These are phyloP conservation scores for Glycine tomentella DNA, from an alignment of 306 rosid genomes.

Conservation along the genomic window DNA sequence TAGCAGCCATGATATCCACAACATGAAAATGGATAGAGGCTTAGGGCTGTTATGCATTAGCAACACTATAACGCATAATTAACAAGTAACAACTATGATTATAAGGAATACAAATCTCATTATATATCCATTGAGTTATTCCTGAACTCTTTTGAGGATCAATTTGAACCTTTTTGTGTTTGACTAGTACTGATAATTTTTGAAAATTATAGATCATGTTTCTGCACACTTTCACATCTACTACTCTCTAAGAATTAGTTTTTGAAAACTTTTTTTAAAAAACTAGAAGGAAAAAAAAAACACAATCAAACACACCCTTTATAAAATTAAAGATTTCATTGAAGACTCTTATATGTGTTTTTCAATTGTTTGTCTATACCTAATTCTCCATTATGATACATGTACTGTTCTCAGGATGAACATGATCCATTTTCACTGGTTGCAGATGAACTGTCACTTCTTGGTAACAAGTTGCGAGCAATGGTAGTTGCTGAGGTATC, in stretches of 20 bases:
- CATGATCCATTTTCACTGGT: conserved; percentile 92
- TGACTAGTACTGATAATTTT: no score
- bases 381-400: conserved; percentile 30
- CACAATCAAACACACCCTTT: not conserved
- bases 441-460: conserved; percentile 82
- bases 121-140: conserved; percentile 10
- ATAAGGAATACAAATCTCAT: conserved; percentile 10
- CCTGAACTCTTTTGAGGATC: not conserved
- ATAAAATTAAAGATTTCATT: not conserved
- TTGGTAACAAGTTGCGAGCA: conserved; percentile 77
- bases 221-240: not conserved
- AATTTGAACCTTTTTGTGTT: conserved; percentile 11
- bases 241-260: not conserved
- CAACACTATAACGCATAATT: not conserved
- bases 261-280: not conserved
- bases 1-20: not conserved
- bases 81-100: not conserved
- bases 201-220: no score
- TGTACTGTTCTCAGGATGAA: conserved; percentile 62
- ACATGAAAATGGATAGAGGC: not conserved
- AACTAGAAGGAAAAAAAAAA: not conserved
- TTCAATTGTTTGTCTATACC: conserved; percentile 17
- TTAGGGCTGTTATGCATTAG: not conserved
- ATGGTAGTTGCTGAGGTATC: conserved; percentile 92
- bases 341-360: not conserved